A percentile compares a stretch with the other conserved stretches of the same genome.
phyloP scores from a whole-genome alignment of 176 grass and related monocot species.

The Raddia distichophylla region DNA sequence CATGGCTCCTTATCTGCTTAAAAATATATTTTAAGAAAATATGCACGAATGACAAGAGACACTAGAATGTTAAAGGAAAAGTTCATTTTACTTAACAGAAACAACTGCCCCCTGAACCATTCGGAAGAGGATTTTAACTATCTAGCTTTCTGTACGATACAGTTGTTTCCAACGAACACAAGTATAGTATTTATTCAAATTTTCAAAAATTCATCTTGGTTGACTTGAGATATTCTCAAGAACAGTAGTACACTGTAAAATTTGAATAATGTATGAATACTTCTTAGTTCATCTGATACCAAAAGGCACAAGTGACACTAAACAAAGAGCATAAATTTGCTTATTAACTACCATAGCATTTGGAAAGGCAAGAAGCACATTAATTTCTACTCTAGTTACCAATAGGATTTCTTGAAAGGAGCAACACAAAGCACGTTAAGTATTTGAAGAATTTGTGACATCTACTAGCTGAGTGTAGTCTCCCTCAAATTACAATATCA shows the following conservation, averaged over 20 bases:
- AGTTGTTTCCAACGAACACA: not conserved
- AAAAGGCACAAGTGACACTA: not conserved
- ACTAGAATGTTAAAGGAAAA: not conserved
- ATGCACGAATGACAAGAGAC: not conserved
- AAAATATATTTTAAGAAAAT: not conserved
- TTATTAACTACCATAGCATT: not conserved
- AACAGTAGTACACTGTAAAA: not conserved
- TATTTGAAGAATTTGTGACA: not conserved
- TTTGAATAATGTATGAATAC: not conserved
- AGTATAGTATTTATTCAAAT: not conserved
- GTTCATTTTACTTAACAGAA: not conserved
- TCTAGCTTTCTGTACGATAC: not conserved
- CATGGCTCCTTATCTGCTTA: constrained; percentile 96
- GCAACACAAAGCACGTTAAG: not conserved
- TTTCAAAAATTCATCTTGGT: not conserved
- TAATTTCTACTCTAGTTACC: not conserved
- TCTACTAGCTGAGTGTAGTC: not conserved
- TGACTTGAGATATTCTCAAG: not conserved
- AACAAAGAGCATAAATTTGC: not conserved
- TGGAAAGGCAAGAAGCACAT: not conserved
- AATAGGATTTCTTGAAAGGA: not conserved
- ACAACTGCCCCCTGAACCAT: not conserved
- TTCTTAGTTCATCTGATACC: not conserved
- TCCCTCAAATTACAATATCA: not conserved
- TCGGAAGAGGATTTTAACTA: not conserved